Evolutionary conservation across 108 stramenopile genomes (phyloP), one percentile per base, ranked within the genome.

Genomic region (Aurantiochytrium sp.): DNA sequence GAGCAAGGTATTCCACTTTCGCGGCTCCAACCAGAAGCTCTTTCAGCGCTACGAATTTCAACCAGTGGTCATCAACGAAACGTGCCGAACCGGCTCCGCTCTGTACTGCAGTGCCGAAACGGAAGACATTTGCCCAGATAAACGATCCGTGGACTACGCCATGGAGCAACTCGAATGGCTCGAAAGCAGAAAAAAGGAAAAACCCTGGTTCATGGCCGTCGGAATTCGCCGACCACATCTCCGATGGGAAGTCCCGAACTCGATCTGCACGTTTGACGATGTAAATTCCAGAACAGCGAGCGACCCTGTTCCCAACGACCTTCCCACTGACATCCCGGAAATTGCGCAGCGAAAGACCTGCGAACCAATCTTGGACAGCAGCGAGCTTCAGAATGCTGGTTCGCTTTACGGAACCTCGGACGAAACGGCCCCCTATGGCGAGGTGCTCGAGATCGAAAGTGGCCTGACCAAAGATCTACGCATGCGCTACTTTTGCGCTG

Each of bases 1-100:
- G n/a, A 83, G 76, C 76, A 83, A 83, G 51, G 23, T 83, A 6
- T 83, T 83, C 49, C 76, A 83, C 28, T 83, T 83, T 53, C 19
- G 51, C 19, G 1, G 18, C n/a, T 45, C 76, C 0, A 83, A 83
- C 76, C 10, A 83, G n/a, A 23, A 23, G 19, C 25, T 53, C 76
- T 83, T 83, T 83, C 49, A 83, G 49, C 45, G 51, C 49, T 83
- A 53, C 76, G 49, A 53, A 0, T 83, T 47, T 47, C 49, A 83
- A 23, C 76, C 76, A 6, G 23, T 83, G 0, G 6, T 53, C 49
- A 47, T 83, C 51, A 53, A 83, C 28, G 76, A 53, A 12, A 53
- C 76, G 44, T 83, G 76, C 51, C 76, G 19, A 12, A 21, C 45
- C 12, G 12, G 19, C 10, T 53, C 76, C 12, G 45, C 76, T 0